Evolutionary conservation across 768 basidiomycete genomes (phyloP).

Genomic region (Gymnopilus dilepis): DNA sequence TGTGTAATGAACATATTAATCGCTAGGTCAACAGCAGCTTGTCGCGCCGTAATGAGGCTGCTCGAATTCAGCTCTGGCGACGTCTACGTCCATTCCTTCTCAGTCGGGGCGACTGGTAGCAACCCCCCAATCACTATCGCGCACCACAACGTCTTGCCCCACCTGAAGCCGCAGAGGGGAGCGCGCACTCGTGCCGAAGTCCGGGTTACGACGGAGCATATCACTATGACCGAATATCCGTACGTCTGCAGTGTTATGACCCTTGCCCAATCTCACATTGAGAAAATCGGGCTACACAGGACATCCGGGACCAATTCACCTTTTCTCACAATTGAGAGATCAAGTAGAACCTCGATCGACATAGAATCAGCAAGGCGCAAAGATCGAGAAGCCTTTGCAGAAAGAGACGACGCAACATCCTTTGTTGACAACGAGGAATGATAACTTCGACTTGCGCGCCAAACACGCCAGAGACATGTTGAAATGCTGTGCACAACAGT

Average conservation of each 20-base stretch:
- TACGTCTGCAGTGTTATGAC: slow-evolving; percentile 29
- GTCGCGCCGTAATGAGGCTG: slow-evolving; percentile 70
- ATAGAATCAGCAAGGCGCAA: slow-evolving; percentile 32
- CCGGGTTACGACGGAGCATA: slow-evolving; percentile 63
- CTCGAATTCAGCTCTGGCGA: slow-evolving; percentile 57
- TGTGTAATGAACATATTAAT: slow-evolving; percentile 10
- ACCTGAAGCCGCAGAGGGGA: slow-evolving; percentile 32
- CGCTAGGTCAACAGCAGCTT: slow-evolving; percentile 62
- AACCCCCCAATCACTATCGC: slow-evolving; percentile 29
- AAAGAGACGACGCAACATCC: slow-evolving; percentile 35
- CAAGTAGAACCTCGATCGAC: slow-evolving; percentile 32
- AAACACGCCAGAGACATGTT: not conserved
- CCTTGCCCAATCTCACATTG: not conserved
- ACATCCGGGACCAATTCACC: slow-evolving; percentile 25
- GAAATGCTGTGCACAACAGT: not conserved
- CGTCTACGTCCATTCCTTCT: slow-evolving; percentile 52
- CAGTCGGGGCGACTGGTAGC: slow-evolving; percentile 38
- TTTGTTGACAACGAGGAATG: slow-evolving; percentile 25
- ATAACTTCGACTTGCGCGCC: not conserved
- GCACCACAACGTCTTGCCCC: slow-evolving; percentile 34
- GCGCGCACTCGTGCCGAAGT: slow-evolving; percentile 49
- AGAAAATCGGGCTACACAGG: slow-evolving; percentile 4
- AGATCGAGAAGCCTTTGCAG: slow-evolving; percentile 29
- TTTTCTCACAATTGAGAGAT: slow-evolving; percentile 30
- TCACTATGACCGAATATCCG: slow-evolving; percentile 64